These are phyloP conservation scores for Xylaria flabelliformis DNA, from an alignment of 495 filamentous ascomycete genomes.

Conservation along the genomic window DNA sequence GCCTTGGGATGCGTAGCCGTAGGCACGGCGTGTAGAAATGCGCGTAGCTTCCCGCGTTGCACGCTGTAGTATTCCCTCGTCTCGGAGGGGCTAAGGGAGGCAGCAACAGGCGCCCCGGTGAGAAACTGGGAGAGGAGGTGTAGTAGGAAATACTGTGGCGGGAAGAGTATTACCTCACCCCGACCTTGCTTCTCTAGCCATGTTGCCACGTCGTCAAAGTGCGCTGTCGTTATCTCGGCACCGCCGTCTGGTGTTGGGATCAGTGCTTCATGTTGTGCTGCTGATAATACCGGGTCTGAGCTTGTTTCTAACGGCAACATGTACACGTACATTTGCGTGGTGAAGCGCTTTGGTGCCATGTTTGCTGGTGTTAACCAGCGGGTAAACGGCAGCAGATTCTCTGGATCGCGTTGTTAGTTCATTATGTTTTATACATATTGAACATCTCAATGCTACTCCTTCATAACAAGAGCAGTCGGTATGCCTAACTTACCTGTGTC, in stretches of 20 bases:
- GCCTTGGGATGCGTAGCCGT: conserved; percentile 33
- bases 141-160: conserved; percentile 86
- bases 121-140: conserved; percentile 69
- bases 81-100: conserved; percentile 30
- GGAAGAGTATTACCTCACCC: conserved; percentile 82
- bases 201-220: conserved; percentile 69
- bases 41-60: conserved; percentile 62
- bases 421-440: not conserved
- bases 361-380: conserved; percentile 82
- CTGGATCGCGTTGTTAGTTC: conserved; percentile 38
- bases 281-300: conserved; percentile 45
- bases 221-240: conserved; percentile 80
- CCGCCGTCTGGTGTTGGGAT: conserved; percentile 80
- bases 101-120: conserved; percentile 46
- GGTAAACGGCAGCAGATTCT: conserved; percentile 80
- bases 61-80: conserved; percentile 53
- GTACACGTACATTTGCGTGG: conserved; percentile 96
- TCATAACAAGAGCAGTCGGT: not conserved
- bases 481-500: conserved; percentile 63
- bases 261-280: conserved; percentile 41
- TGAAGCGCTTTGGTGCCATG: conserved; percentile 74
- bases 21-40: conserved; percentile 60
- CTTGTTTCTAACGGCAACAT: conserved; percentile 73
- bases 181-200: conserved; percentile 70
- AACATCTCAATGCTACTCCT: not conserved